These are phyloP conservation scores for Aspergillus japonicus DNA, from an alignment of 2,329 filamentous ascomycete genomes.

Conservation along the genomic window DNA sequence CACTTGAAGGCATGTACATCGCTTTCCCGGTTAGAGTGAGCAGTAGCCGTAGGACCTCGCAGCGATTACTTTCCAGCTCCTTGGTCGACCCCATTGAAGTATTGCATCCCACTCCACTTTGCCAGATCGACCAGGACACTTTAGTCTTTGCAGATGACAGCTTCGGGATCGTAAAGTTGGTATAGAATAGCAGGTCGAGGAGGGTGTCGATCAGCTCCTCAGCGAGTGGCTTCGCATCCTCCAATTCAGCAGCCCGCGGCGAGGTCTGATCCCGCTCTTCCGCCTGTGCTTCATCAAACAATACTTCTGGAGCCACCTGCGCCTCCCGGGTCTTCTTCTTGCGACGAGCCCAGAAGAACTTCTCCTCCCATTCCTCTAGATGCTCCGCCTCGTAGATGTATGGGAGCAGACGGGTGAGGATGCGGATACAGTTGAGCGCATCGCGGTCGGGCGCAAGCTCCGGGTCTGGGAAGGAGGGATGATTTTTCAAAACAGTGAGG, in stretches of 20 bases:
- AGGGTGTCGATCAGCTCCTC: slow-evolving; percentile 91
- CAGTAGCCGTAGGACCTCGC: slow-evolving; percentile 82
- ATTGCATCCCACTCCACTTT: slow-evolving; percentile 95
- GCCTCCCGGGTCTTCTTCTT: slow-evolving; percentile 69
- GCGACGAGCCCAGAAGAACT: slow-evolving; percentile 84
- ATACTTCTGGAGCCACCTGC: slow-evolving; percentile 68
- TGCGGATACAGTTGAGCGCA: slow-evolving; percentile 90
- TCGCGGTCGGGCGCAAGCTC: slow-evolving; percentile 80
- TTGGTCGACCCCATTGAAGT: slow-evolving; percentile 82
- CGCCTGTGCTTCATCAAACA: slow-evolving; percentile 74
- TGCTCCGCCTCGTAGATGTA: slow-evolving; percentile 89
- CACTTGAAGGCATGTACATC: slow-evolving; percentile 83
- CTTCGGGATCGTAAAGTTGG: slow-evolving; percentile 79
- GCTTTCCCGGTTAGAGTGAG: slow-evolving; percentile 84
- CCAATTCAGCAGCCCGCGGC: slow-evolving; percentile 61
- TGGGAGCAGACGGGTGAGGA: slow-evolving; percentile 84
- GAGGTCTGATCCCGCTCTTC: slow-evolving; percentile 48
- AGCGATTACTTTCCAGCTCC: slow-evolving; percentile 89
- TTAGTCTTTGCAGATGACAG: slow-evolving; percentile 70
- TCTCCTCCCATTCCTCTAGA: slow-evolving; percentile 80
- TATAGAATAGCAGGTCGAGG: slow-evolving; percentile 86
- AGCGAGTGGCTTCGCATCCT: slow-evolving; percentile 80
- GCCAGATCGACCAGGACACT: slow-evolving; percentile 93
- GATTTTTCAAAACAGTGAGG: slow-evolving; percentile 77
- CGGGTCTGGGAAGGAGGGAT: slow-evolving; percentile 84